Evolutionary conservation across 2,329 filamentous ascomycete species (phyloP), one percentile per base, ranked within the genome.

Genomic region (Fusarium euwallaceae): DNA sequence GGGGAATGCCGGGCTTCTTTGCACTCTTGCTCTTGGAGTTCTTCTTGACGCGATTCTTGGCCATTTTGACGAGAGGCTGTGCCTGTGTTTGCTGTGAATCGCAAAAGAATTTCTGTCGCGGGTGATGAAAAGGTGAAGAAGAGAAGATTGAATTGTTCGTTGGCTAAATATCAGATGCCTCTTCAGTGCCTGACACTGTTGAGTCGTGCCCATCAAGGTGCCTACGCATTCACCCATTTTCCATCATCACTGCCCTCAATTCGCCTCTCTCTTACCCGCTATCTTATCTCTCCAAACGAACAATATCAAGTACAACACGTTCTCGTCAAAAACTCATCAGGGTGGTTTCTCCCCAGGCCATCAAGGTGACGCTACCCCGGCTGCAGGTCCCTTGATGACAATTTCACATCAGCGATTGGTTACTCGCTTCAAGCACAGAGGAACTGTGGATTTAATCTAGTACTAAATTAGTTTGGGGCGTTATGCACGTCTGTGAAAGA

Each of bases 341-440:
- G 76, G 74, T 78, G 34, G 20, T 20, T 20, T 27, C 4, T 51
- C 36, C 34, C 45, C 32, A 11, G 27, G 22, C 70, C 76, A 78
- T 78, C 76, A 75, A 14, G 75, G 76, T 78, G 37, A 61, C 64
- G 59, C 41, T 55, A 68, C 58, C 37, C 61, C 27, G 8, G 45
- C 27, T 58, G 11, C 55, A 53, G 48, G 48, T 60, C 66, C 63
- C 59, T 39, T 65, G 73, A 74, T 76, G 63, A 76, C 74, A 76
- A 70, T 32, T 39, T 37, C 9, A 2, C 3, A 2, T n/a, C 41
- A 1, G 12, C 22, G 0, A 75, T 77, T 78, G 76, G 74, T 43
- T 39, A 36, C 14, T 11, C 8, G 3, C 22, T 4, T 2, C 7
- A 27, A 24, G 11, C 14, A 24, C 6, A 10, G 34, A 41, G 5